Conservation (phyloP, 2,329 filamentous ascomycete species). For the Aspergillus pseudonomiae region DNA sequence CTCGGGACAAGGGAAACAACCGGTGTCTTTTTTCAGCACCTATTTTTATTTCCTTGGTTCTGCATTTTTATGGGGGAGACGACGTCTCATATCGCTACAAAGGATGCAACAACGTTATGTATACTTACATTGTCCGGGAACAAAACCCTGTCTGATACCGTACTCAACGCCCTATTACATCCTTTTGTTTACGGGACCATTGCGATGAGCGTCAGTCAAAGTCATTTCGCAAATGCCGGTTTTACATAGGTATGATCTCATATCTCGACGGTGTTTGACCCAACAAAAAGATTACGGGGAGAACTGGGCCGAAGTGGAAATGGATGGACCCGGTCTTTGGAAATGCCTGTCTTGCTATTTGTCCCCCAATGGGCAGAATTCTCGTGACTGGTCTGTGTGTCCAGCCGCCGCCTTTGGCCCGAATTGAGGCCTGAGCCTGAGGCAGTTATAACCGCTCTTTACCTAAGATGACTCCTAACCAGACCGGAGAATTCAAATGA, state of each 20-base stretch:
- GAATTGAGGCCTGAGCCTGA: conserved; percentile 19
- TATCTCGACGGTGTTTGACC: not conserved
- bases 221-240: not conserved
- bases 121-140: not conserved
- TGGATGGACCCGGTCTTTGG: conserved; percentile 6
- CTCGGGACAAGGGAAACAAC: conserved; percentile 28
- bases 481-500: not conserved
- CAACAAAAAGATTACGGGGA: not conserved
- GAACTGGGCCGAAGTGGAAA: conserved; percentile 6
- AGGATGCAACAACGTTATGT: not conserved
- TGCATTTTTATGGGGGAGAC: not conserved
- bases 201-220: not conserved
- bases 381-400: conserved; percentile 7
- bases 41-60: conserved; percentile 2
- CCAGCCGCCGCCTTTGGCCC: conserved; percentile 16
- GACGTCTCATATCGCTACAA: not conserved
- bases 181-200: not conserved
- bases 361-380: conserved; percentile 5
- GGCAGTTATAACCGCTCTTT: not conserved
- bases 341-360: conserved; percentile 21
- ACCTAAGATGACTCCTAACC: not conserved
- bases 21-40: conserved; percentile 15
- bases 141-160: not conserved
- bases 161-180: not conserved
- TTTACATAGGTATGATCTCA: conserved; percentile 6